Evolutionary conservation across 371 early-diverging fungal genomes (phyloP), one percentile per base, ranked within the genome.

Genomic region (Lichtheimia corymbifera): DNA sequence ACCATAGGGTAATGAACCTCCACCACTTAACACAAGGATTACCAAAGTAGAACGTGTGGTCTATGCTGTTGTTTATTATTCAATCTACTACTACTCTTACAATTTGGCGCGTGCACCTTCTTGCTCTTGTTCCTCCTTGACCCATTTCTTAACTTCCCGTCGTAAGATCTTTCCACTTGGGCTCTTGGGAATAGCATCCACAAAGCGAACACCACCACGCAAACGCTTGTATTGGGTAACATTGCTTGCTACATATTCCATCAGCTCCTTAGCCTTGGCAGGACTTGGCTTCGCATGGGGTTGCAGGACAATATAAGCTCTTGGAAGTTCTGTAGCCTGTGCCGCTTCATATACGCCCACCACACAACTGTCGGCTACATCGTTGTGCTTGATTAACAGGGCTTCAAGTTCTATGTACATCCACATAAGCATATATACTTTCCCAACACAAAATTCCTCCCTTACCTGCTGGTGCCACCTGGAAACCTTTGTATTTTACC

Each of bases 91-190:
- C 7, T 28, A 35, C 35, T 69, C 44, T 50, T 62, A 62, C 27
- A 62, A 55, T 49, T 41, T 62, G 56, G 62, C 55, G 17, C 24
- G 49, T 17, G 62, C 54, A 1, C 9, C 52, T 27, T 64, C 50
- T 24, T 61, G 42, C n/a, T 61, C 27, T 58, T 68, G 65, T 27
- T 79, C 80, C 2, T 68, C 51, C 47, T 72, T 76, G 13, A 76
- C 65, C 61, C 78, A 61, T 22, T 67, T 71, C 27, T 71, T 73
- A 0, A 85, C 67, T 50, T 79, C 73, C 41, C 76, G 72, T 41
- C 95, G 74, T 50, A 94, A 77, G 22, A 94, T 92, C 74, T 96
- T 94, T 17, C 95, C 96, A 47, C 89, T 77, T 0, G 92, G 77
- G 35, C 83, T 83, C 67, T 88, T 91, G 20, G 91, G 95, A 20